Conservation (phyloP, 495 filamentous ascomycete species). For the Penicillium odoratum region DNA sequence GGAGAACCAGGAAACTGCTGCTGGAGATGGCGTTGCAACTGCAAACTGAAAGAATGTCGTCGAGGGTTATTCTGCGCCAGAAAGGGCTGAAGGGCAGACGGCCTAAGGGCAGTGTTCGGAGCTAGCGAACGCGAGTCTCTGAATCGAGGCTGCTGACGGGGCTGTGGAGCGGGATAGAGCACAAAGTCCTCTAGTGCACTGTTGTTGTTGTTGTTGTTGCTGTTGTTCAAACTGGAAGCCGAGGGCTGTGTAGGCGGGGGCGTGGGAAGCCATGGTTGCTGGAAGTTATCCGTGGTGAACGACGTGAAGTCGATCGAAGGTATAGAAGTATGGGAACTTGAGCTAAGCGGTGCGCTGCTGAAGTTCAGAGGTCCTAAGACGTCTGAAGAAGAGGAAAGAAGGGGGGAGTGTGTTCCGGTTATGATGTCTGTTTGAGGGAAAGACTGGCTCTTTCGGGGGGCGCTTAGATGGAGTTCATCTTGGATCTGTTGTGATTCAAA, state of each 20-base stretch:
- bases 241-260: slow-evolving; percentile 47
- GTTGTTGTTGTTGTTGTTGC: slow-evolving; percentile 46
- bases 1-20: slow-evolving; percentile 39
- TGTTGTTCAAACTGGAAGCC: slow-evolving; percentile 49
- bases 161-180: slow-evolving; percentile 39
- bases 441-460: slow-evolving; percentile 36
- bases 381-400: slow-evolving; percentile 46
- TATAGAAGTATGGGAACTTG: slow-evolving; percentile 51
- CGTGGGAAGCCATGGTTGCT: slow-evolving; percentile 63
- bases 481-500: slow-evolving; percentile 26
- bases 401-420: slow-evolving; percentile 36
- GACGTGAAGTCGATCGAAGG: slow-evolving; percentile 56
- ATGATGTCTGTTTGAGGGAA: slow-evolving; percentile 51
- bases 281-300: slow-evolving; percentile 65
- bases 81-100: slow-evolving; percentile 33
- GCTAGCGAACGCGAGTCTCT: slow-evolving; percentile 39
- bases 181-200: slow-evolving; percentile 49
- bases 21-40: slow-evolving; percentile 39
- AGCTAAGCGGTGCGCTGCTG: slow-evolving; percentile 53
- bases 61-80: slow-evolving; percentile 37
- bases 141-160: slow-evolving; percentile 34
- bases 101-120: slow-evolving; percentile 43
- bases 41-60: slow-evolving; percentile 37
- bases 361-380: slow-evolving; percentile 57
- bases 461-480: slow-evolving; percentile 56